A percentile compares a stretch with the other conserved stretches of the same genome.
phyloP scores from a whole-genome alignment of 192 early-diverging fungal genomes.

The Backusella luteola region DNA sequence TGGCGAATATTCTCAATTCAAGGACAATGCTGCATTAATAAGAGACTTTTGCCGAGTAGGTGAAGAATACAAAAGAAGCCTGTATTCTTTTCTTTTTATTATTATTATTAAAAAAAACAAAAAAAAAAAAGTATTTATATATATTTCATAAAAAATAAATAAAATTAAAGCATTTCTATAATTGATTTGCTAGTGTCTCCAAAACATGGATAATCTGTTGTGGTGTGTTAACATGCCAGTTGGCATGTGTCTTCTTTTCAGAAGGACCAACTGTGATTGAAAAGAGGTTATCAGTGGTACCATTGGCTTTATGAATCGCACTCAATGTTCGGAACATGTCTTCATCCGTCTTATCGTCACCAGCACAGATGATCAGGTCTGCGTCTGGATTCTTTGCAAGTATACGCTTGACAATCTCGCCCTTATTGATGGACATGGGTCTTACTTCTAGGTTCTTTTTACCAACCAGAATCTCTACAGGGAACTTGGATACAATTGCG shows the following conservation, averaged over 20 bases:
- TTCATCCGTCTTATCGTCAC: constrained; percentile 98
- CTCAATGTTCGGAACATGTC: constrained; percentile 79
- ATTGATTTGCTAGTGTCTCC: constrained; percentile 5
- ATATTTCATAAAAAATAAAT: neutral
- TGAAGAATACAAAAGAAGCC: no score
- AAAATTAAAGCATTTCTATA: neutral
- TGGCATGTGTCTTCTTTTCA: constrained; percentile 87
- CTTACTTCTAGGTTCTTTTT: constrained; percentile 98
- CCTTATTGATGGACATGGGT: constrained; percentile 93
- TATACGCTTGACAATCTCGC: constrained; percentile 94
- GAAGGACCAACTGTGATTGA: constrained; percentile 83
- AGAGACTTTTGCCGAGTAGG: no score
- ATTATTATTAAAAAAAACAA: no score
- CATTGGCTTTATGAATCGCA: neutral
- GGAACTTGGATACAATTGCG: constrained; percentile 85
- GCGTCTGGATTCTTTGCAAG: constrained; percentile 59
- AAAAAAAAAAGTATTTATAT: neutral
- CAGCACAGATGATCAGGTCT: constrained; percentile 93
- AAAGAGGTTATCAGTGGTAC: constrained; percentile 40
- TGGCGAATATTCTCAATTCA: neutral
- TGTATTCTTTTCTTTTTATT: neutral
- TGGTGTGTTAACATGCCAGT: constrained; percentile 73
- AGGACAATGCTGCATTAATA: no score
- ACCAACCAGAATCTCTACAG: constrained; percentile 93
- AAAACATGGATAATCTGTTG: constrained; percentile 14